Percentiles rank a stretch among this genome's conserved stretches.
Conservation (phyloP, 768 basidiomycete genomes). For the Suillus bovinus region DNA sequence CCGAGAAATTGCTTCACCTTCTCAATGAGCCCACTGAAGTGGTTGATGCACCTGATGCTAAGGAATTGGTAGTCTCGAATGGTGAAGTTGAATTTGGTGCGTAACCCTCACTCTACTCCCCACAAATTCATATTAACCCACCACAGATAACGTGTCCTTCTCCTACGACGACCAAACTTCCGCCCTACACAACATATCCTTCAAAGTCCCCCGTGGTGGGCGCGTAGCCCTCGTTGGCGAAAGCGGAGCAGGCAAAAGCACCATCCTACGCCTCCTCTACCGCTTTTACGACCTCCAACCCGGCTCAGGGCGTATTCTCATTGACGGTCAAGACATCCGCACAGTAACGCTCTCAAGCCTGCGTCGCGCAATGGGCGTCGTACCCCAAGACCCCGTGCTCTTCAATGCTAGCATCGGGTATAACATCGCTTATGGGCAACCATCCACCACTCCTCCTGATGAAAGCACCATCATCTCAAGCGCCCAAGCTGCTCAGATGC, state of each 20-base stretch:
- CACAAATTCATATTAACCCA: slow-evolving; percentile 1
- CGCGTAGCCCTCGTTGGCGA: slow-evolving; percentile 91
- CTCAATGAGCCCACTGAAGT: slow-evolving; percentile 84
- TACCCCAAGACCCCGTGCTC: slow-evolving; percentile 61
- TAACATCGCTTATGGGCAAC: slow-evolving; percentile 63
- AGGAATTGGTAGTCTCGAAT: slow-evolving; percentile 66
- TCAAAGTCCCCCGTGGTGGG: slow-evolving; percentile 84
- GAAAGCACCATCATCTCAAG: slow-evolving; percentile 67
- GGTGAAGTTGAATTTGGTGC: slow-evolving; percentile 89
- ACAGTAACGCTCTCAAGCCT: slow-evolving; percentile 83
- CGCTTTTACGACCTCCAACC: slow-evolving; percentile 88
- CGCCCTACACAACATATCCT: slow-evolving; percentile 77
- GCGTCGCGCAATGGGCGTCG: slow-evolving; percentile 82
- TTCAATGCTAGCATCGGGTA: slow-evolving; percentile 73
- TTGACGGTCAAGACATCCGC: slow-evolving; percentile 87
- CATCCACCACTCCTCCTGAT: slow-evolving; percentile 60
- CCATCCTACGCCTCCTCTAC: slow-evolving; percentile 84
- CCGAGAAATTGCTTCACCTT: slow-evolving; percentile 80
- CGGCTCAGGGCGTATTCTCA: slow-evolving; percentile 76
- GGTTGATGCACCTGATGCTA: slow-evolving; percentile 74
- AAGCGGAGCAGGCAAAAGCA: slow-evolving; percentile 81
- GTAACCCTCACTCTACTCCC: background rate
- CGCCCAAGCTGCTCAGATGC: slow-evolving; percentile 83
- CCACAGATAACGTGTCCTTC: slow-evolving; percentile 78
- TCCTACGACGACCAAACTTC: slow-evolving; percentile 72